Conservation (phyloP, 495 filamentous ascomycete genomes). For the Aspergillus asperescens region DNA sequence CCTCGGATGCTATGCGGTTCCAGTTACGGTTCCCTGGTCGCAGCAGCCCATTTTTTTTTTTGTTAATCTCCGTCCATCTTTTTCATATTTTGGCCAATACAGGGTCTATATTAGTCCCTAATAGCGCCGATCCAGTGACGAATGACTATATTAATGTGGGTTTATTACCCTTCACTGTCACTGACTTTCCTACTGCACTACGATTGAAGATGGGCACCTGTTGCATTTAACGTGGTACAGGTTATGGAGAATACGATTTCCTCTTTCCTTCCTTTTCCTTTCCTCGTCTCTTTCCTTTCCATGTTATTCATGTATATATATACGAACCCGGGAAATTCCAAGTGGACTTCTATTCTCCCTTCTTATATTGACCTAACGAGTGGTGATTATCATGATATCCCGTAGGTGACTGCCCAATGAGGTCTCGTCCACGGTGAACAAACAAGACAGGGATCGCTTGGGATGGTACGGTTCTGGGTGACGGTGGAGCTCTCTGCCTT, state of each 20-base stretch:
- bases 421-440: no score
- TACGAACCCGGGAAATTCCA: no score
- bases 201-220: background rate
- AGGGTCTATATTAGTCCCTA: constrained; percentile 21
- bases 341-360: no score
- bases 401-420: no score
- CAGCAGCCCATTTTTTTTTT: constrained; percentile 24
- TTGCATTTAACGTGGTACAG: background rate
- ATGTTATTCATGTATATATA: constrained; percentile 7
- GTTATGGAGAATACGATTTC: constrained; percentile 11
- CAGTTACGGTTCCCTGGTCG: constrained; percentile 42
- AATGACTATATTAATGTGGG: constrained; percentile 21
- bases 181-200: background rate
- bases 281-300: background rate
- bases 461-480: constrained; percentile 58
- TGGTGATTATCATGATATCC: no score
- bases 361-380: no score
- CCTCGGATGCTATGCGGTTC: constrained; percentile 23
- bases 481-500: constrained; percentile 67
- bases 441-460: no score
- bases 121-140: constrained; percentile 24
- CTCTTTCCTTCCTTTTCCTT: background rate
- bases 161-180: constrained; percentile 2
- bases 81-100: constrained; percentile 21
- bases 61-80: constrained; percentile 27